Evolutionary conservation across 1,284 basidiomycete genomes (phyloP).

Genomic region (Sporisorium exsertum): DNA sequence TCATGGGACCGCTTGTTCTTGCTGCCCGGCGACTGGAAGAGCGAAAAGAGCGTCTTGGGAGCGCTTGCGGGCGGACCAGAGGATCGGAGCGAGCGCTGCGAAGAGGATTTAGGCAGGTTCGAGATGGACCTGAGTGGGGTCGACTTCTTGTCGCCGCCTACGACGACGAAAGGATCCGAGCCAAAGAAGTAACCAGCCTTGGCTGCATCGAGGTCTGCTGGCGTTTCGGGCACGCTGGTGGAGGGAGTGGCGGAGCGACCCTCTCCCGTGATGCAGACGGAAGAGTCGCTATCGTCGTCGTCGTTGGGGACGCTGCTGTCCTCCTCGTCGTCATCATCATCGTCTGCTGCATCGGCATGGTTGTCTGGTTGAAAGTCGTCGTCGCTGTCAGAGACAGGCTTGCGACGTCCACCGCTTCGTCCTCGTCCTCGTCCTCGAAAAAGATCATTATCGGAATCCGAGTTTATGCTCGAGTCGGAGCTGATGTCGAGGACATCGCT

Average conservation of each 20-base stretch:
- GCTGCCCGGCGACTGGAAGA: conserved; percentile 21
- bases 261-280: neutral
- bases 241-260: conserved; percentile 14
- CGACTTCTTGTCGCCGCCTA: conserved; percentile 7
- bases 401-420: conserved; percentile 12
- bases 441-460: conserved; percentile 20
- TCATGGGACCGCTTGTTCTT: conserved; percentile 16
- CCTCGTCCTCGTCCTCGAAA: conserved; percentile 19
- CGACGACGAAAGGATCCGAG: conserved; percentile 32
- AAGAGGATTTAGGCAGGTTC: conserved; percentile 20
- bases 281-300: conserved; percentile 13
- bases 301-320: neutral
- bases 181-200: conserved; percentile 28
- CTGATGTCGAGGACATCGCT: conserved; percentile 8
- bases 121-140: conserved; percentile 16
- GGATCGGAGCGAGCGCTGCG: conserved; percentile 32
- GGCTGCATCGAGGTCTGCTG: conserved; percentile 19
- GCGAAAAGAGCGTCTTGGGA: conserved; percentile 26
- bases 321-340: conserved; percentile 18
- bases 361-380: conserved; percentile 37
- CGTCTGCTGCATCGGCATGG: conserved; percentile 12
- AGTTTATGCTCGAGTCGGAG: conserved; percentile 18
- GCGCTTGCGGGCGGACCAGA: conserved; percentile 2
- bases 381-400: conserved; percentile 17
- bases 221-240: conserved; percentile 36